These are phyloP conservation scores for Nemania sp. DNA, from an alignment of 2,329 filamentous ascomycete species.

Conservation along the genomic window DNA sequence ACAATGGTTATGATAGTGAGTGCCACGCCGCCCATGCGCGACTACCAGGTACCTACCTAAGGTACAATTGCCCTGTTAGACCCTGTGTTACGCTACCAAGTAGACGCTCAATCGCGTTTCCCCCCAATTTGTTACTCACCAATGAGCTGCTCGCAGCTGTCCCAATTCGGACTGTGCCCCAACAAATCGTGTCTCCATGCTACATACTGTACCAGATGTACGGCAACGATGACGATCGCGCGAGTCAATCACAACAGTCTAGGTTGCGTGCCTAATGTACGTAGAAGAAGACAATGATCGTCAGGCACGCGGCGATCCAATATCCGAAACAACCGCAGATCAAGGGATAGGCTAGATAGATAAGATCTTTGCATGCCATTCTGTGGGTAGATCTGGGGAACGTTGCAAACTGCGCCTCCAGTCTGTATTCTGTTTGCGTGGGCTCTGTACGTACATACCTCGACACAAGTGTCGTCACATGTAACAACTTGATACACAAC, in stretches of 20 bases:
- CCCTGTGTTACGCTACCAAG: not conserved
- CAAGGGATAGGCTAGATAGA: not conserved
- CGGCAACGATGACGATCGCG: constrained; percentile 29
- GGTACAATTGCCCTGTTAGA: no score
- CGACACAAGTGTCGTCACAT: not conserved
- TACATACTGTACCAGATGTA: constrained; percentile 8
- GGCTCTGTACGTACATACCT: not conserved
- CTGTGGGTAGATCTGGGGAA: constrained; percentile 21
- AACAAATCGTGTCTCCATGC: constrained; percentile 17
- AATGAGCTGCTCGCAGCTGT: constrained; percentile 37
- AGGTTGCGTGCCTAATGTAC: not conserved
- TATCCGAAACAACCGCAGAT: constrained; percentile 16
- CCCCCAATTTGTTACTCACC: constrained; percentile 28
- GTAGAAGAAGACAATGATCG: constrained; percentile 27
- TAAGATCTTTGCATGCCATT: not conserved
- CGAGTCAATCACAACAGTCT: constrained; percentile 19
- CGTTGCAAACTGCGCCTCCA: not conserved
- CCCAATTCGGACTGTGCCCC: constrained; percentile 36
- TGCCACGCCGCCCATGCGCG: not conserved
- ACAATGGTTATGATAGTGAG: not conserved
- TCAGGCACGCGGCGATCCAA: constrained; percentile 32
- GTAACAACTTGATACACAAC: constrained; percentile 7
- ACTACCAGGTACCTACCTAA: no score
- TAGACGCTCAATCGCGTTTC: not conserved
- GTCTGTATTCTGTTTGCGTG: constrained; percentile 4